Conservation (phyloP, 1,284 basidiomycete genomes). For the Anthracocystis setariae region DNA sequence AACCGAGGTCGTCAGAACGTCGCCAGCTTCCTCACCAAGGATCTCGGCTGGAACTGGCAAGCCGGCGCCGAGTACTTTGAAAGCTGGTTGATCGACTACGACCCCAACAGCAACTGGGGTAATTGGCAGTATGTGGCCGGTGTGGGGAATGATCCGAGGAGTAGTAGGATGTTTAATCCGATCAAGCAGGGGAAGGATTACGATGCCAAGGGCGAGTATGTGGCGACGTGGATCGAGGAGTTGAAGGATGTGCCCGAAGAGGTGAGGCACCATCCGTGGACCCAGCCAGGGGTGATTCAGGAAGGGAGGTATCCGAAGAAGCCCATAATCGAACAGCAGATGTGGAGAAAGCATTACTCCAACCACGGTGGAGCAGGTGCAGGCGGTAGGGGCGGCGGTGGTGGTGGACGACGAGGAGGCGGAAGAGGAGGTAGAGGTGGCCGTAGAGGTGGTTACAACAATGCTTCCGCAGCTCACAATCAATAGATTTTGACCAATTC, state of each 20-base stretch:
- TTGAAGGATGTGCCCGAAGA: conserved; percentile 17
- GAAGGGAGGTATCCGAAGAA: conserved; percentile 34
- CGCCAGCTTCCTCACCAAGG: conserved; percentile 57
- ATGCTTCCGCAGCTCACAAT: neutral
- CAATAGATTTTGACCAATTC: neutral
- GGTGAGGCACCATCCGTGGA: conserved; percentile 57
- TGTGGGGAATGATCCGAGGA: conserved; percentile 61
- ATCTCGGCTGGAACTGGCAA: conserved; percentile 58
- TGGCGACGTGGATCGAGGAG: conserved; percentile 51
- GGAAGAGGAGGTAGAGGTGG: conserved; percentile 69
- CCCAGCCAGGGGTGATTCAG: conserved; percentile 2
- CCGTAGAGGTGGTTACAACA: neutral
- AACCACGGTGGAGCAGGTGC: conserved; percentile 24
- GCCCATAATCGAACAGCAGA: conserved; percentile 55
- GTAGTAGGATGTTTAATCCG: conserved; percentile 59
- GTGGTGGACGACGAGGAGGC: conserved; percentile 62
- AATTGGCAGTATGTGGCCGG: conserved; percentile 63
- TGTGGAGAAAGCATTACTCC: conserved; percentile 56
- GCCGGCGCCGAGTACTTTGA: conserved; percentile 61
- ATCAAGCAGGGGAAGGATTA: conserved; percentile 63
- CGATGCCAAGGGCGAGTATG: conserved; percentile 48
- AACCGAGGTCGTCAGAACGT: conserved; percentile 68
- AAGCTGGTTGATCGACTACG: conserved; percentile 54
- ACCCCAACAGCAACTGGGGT: conserved; percentile 54
- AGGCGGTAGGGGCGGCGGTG: conserved; percentile 19